These are phyloP conservation scores for Fusarium fujikuroi DNA, from an alignment of 2,329 filamentous ascomycete genomes.

Conservation along the genomic window DNA sequence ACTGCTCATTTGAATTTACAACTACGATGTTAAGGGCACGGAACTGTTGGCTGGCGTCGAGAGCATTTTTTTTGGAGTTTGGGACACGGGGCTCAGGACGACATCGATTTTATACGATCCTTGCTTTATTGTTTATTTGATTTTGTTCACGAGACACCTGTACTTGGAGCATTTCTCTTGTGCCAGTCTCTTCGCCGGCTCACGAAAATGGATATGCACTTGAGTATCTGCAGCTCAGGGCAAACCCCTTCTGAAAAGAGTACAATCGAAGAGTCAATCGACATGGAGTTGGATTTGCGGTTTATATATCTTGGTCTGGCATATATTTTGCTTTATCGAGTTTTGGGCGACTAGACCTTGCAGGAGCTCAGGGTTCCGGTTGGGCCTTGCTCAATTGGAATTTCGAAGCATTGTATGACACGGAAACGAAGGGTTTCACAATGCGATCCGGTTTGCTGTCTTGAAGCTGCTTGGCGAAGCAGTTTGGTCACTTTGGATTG, in stretches of 20 bases:
- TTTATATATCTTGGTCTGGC: conserved; percentile 32
- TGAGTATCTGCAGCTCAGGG: conserved; percentile 12
- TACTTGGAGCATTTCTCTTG: conserved; percentile 22
- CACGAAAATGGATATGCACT: conserved; percentile 7
- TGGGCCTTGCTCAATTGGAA: conserved; percentile 28
- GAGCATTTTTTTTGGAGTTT: conserved; percentile 45
- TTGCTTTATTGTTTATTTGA: conserved; percentile 32
- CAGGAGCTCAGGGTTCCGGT: conserved; percentile 27
- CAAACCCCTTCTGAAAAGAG: conserved; percentile 18
- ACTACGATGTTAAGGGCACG: conserved; percentile 40
- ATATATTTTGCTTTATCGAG: conserved; percentile 29
- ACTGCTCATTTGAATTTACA: conserved; percentile 29
- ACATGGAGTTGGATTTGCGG: conserved; percentile 29
- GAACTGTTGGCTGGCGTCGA: conserved; percentile 41
- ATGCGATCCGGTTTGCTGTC: conserved; percentile 14
- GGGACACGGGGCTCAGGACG: conserved; percentile 37
- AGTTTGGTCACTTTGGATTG: conserved; percentile 15
- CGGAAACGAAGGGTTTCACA: conserved; percentile 19
- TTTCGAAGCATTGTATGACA: conserved; percentile 30
- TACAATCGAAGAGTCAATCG: conserved; percentile 9
- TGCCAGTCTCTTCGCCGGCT: conserved; percentile 22
- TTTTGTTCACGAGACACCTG: conserved; percentile 26
- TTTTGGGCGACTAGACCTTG: conserved; percentile 36
- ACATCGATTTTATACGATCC: conserved; percentile 38
- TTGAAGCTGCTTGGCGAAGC: conserved; percentile 10